Evolutionary conservation across 179 eudicot genomes (phyloP), one percentile per base, ranked within the genome.

Genomic region (Spergularia azorica): DNA sequence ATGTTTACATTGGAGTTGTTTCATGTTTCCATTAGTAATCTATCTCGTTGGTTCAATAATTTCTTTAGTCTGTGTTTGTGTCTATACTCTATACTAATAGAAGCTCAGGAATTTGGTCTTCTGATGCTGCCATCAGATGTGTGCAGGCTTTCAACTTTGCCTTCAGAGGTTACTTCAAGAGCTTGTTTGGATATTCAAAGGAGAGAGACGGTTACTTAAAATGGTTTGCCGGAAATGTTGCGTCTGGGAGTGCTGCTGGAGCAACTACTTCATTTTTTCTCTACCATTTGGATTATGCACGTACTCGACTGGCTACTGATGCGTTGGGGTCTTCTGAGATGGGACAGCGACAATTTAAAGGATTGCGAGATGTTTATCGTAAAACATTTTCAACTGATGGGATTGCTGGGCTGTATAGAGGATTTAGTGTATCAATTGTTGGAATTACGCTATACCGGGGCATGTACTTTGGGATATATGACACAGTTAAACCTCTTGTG

Each of bases 201-300:
- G 98, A 96, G 79, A 90, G 73, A 82, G 94, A 96, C 84, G 98
- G 99, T 68, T 96, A 96, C 73, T 9, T 91, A 11, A 94, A 86
- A 86, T 94, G 98, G 98, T 94, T 96, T 87, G 93, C 89, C 67
- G 92, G 98, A 76, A 95, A 96, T 83, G 92, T 96, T 72, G 97
- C 96, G 83, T 85, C 98, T 41, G 99, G 99, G 48, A 94, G 99
- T 83, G 98, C 99, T 79, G 99, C 99, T 60, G 99, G 99, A 79
- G 99, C 99, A 70, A 92, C 96, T 67, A 94, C 97, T 39, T 96
- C 97, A 32, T 38, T 92, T 46, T 86, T 96, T 84, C 92, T 94
- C 46, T 96, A 96, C 84, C 99, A 93, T 84, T 77, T 96, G 73
- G 99, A 96, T 79, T 96, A 94, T 81, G 98, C 91, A 70, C 89